Evolutionary conservation across 371 early-diverging fungal species (phyloP).

Genomic region (Mortierella sp.): DNA sequence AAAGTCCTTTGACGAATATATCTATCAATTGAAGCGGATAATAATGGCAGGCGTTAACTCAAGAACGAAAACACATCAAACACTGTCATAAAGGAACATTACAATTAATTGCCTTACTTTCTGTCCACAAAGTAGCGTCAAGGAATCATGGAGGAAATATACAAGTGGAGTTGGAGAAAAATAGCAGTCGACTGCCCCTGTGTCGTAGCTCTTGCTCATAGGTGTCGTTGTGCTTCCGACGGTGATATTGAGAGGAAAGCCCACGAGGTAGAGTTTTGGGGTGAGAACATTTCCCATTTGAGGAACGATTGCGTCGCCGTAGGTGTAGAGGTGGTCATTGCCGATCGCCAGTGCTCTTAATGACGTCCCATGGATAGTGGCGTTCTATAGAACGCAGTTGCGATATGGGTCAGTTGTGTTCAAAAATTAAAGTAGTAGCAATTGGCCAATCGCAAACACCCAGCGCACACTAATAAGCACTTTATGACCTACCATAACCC

Average conservation of each 20-base stretch:
- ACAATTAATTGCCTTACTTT: background rate
- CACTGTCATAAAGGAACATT: background rate
- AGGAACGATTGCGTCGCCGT: background rate
- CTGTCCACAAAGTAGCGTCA: background rate
- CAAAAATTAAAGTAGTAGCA: too few relatives aligned
- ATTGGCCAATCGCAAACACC: too few relatives aligned
- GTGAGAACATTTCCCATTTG: too few relatives aligned
- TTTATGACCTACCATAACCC: background rate
- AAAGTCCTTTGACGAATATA: too few relatives aligned
- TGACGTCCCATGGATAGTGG: background rate
- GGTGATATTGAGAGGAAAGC: background rate
- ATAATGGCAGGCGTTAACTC: too few relatives aligned
- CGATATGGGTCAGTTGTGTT: background rate
- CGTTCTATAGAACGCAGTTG: background rate
- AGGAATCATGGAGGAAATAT: background rate
- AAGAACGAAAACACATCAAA: too few relatives aligned
- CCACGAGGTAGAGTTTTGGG: too few relatives aligned
- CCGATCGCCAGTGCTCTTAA: background rate
- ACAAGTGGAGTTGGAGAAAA: background rate
- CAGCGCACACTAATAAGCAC: background rate
- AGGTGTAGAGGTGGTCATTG: background rate
- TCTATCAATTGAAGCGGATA: too few relatives aligned
- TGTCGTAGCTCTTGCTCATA: background rate
- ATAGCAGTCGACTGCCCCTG: background rate
- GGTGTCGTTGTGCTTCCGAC: background rate